Conservation (phyloP, 2,329 filamentous ascomycete species). For the Talaromyces sp. region DNA sequence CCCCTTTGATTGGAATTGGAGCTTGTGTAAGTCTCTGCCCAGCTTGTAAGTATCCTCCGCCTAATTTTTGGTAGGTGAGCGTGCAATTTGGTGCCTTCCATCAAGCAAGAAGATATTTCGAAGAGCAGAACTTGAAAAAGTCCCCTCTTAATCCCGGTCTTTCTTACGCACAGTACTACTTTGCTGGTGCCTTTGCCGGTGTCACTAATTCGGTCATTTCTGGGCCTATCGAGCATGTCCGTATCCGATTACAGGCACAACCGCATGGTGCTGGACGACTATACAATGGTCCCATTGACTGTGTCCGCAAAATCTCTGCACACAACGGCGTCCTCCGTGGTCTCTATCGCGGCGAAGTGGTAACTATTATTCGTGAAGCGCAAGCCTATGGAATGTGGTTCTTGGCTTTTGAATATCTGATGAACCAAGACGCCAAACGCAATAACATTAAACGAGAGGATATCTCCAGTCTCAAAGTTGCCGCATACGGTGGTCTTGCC, state of each 20-base stretch:
- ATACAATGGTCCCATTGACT: slow-evolving; percentile 83
- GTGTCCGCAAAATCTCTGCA: slow-evolving; percentile 73
- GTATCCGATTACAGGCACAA: slow-evolving; percentile 93
- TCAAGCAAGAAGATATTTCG: slow-evolving; percentile 79
- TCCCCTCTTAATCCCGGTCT: slow-evolving; percentile 47
- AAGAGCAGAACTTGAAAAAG: slow-evolving; percentile 61
- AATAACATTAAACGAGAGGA: slow-evolving; percentile 71
- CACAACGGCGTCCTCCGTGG: slow-evolving; percentile 65
- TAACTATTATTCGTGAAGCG: slow-evolving; percentile 83
- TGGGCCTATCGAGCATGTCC: slow-evolving; percentile 90
- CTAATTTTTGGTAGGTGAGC: slow-evolving; percentile 51
- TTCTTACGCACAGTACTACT: slow-evolving; percentile 81
- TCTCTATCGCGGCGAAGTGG: slow-evolving; percentile 79
- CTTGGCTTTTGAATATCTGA: slow-evolving; percentile 87
- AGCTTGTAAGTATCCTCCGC: not conserved
- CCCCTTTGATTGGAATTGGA: slow-evolving; percentile 89
- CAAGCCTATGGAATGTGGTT: slow-evolving; percentile 97
- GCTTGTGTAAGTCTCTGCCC: slow-evolving; percentile 63
- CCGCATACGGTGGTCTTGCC: slow-evolving; percentile 84
- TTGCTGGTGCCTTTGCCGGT: slow-evolving; percentile 85
- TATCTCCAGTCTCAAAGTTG: slow-evolving; percentile 78
- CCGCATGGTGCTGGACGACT: slow-evolving; percentile 75
- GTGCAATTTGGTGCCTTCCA: slow-evolving; percentile 98
- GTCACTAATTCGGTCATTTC: slow-evolving; percentile 84
- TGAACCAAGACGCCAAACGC: slow-evolving; percentile 79